Percentiles rank a stretch among this genome's conserved stretches.
Conservation (phyloP, 2,329 filamentous ascomycete species). For the Hypoxylon sp. region DNA sequence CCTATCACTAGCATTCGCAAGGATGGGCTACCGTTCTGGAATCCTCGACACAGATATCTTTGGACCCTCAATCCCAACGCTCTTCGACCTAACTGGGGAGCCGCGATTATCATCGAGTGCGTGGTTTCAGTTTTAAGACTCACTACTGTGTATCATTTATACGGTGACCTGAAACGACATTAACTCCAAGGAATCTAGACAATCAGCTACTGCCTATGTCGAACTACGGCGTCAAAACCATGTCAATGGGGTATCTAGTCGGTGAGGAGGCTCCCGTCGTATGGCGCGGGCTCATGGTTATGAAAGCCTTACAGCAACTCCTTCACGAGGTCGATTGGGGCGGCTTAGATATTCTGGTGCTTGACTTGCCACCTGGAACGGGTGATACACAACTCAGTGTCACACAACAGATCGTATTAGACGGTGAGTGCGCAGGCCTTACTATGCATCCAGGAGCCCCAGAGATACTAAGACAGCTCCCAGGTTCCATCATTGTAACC, state of each 20-base stretch:
- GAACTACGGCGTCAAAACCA: conserved; percentile 96
- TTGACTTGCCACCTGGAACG: conserved; percentile 94
- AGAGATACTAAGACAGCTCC: conserved; percentile 25
- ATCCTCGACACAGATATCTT: conserved; percentile 98
- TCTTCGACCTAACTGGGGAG: conserved; percentile 85
- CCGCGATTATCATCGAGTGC: conserved; percentile 80
- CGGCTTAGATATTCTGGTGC: conserved; percentile 85
- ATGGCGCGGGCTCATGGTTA: conserved; percentile 97
- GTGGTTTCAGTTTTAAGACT: conserved; percentile 49
- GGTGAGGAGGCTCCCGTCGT: conserved; percentile 85
- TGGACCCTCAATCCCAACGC: conserved; percentile 91
- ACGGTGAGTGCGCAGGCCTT: conserved; percentile 67
- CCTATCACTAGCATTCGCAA: conserved; percentile 87
- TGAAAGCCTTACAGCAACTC: conserved; percentile 96
- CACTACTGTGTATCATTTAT: background rate
- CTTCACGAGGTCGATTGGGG: conserved; percentile 97
- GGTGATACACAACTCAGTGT: conserved; percentile 98
- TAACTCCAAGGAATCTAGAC: conserved; percentile 60
- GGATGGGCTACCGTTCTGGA: conserved; percentile 83
- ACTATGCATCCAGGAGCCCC: conserved; percentile 7
- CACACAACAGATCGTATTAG: conserved; percentile 90
- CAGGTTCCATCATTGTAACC: conserved; percentile 86
- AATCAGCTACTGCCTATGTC: conserved; percentile 89
- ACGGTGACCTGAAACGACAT: background rate
- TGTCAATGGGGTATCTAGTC: conserved; percentile 98